These are phyloP conservation scores for Chaetomium cochliodes DNA, from an alignment of 495 filamentous ascomycete genomes.

Conservation along the genomic window DNA sequence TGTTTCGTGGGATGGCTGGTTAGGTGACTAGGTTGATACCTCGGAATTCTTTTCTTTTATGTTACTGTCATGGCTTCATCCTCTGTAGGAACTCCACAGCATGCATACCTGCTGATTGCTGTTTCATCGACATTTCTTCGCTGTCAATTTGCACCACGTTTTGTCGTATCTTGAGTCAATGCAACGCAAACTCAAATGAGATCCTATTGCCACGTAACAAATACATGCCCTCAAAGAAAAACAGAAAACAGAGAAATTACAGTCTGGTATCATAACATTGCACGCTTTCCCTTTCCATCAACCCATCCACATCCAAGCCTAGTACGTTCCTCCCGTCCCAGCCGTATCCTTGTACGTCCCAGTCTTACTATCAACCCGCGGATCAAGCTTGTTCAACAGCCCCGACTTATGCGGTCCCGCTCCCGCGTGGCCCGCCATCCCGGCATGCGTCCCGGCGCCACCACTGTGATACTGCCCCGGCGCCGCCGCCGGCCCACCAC, in stretches of 20 bases:
- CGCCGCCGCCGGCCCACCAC: not conserved
- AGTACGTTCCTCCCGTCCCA: not conserved
- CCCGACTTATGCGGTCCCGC: conserved; percentile 52
- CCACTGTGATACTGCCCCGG: not conserved
- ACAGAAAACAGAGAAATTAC: not conserved
- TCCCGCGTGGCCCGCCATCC: not conserved
- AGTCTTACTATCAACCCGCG: conserved; percentile 44
- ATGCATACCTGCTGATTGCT: too few relatives aligned
- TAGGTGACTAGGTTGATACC: conserved; percentile 22
- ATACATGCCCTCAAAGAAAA: not conserved
- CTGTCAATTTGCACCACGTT: not conserved
- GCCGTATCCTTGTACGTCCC: conserved; percentile 15
- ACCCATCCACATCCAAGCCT: not conserved
- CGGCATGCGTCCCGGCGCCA: not conserved
- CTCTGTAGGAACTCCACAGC: too few relatives aligned
- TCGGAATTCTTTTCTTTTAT: not conserved
- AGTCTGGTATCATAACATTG: conserved; percentile 1
- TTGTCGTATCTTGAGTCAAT: not conserved
- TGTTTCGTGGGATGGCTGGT: conserved; percentile 11
- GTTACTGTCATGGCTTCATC: too few relatives aligned
- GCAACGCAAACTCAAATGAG: not conserved
- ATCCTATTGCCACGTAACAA: not conserved
- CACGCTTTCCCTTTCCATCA: not conserved
- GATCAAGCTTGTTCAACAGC: conserved; percentile 52
- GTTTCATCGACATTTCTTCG: too few relatives aligned